phyloP scores from a whole-genome alignment of 495 filamentous ascomycete genomes.

The Penicillium arizonense region DNA sequence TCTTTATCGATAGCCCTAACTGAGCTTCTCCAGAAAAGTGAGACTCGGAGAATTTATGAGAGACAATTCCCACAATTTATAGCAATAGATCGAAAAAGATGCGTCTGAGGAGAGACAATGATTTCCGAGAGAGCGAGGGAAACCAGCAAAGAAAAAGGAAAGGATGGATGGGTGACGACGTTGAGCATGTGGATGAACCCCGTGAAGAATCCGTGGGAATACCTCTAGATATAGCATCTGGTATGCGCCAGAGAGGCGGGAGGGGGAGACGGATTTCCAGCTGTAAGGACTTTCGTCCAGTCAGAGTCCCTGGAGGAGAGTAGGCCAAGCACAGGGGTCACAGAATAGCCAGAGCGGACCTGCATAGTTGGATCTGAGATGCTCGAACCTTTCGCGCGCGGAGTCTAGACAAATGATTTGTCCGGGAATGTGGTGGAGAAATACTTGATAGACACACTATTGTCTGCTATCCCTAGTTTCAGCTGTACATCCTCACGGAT shows the following conservation, averaged over 20 bases:
- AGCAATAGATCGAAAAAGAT: conserved; percentile 18
- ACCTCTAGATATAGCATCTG: conserved; percentile 31
- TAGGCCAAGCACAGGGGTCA: conserved; percentile 11
- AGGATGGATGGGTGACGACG: conserved; percentile 25
- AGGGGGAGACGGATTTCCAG: neutral
- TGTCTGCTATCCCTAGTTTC: conserved; percentile 23
- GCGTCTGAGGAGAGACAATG: conserved; percentile 9
- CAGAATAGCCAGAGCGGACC: conserved; percentile 12
- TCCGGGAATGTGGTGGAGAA: conserved; percentile 13
- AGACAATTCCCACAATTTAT: conserved; percentile 21
- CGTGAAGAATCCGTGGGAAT: conserved; percentile 38
- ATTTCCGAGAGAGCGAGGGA: neutral
- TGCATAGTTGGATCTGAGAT: conserved; percentile 36
- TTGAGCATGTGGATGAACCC: conserved; percentile 38
- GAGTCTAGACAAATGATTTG: conserved; percentile 14
- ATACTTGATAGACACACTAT: conserved; percentile 1
- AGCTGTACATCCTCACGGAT: neutral
- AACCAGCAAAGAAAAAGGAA: conserved; percentile 13
- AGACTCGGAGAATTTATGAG: conserved; percentile 29
- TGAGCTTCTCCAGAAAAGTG: conserved; percentile 19
- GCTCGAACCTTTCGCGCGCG: conserved; percentile 21
- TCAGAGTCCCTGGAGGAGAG: conserved; percentile 6
- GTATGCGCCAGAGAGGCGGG: conserved; percentile 27
- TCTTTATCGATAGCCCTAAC: conserved; percentile 38
- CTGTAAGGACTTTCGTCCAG: conserved; percentile 26